Base-by-base conservation (phyloP, 306 rosid genomes). In the Sesbania bispinosa region DNA sequence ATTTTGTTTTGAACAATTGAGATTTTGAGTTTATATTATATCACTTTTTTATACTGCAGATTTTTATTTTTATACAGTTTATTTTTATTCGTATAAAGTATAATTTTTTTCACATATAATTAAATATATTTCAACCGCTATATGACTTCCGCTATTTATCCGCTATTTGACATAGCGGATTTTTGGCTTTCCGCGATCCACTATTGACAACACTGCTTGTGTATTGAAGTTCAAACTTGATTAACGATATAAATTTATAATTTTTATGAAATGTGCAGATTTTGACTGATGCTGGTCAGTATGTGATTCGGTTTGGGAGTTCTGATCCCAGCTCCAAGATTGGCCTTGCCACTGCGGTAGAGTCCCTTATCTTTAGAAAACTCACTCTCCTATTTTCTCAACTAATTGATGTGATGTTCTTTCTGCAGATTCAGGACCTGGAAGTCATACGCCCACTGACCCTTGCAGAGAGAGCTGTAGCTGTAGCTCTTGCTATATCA, bases 241-340 rank as follows among this genome's bases (percentile, higher is more conserved):
- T 18, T 30, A 62, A 15, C 41, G 15, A 36, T 26, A 18, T 26
- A n/a, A 15, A 53, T 24, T 19, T 33, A 51, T 52, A 5, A 36
- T 74, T 63, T 47, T 16, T 2, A 35, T 43, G 62, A 20, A 53
- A 46, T 66, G 62, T 79, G 80, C 92, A 94, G 98, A 78, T 94
- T 54, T 74, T 94, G 32, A 94, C 99, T 16, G 99, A 94, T 84
- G 99, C 97, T 24, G 97, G 97, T 60, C 92, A 94, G 65, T 94
- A 94, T 19, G 97, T 94, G 77, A 94, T 94, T 55, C 95, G 94
- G 23, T 94, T 94, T 79, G 99, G 99, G 75, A 74, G 84, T 69
- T 87, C 96, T 27, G 88, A 90, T 65, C 82, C 91, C 11, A 38
- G 71, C 82, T 86, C 86, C 57, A 94, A 82, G 75, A 82, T 53